phyloP scores from a whole-genome alignment of 225 moss, liverwort and hornwort species.

The Bryum argenteum region DNA sequence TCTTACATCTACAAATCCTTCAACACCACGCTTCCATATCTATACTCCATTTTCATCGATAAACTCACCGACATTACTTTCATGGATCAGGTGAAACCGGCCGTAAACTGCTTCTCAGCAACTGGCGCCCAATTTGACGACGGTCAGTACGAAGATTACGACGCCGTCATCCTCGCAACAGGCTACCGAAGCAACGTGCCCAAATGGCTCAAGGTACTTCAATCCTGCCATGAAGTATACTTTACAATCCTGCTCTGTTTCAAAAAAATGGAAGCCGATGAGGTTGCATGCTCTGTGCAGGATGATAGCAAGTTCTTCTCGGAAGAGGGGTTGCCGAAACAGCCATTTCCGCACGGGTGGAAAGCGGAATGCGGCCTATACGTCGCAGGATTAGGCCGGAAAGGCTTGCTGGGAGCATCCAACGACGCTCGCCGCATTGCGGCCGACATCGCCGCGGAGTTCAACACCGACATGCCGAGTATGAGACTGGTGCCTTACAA shows the following conservation, averaged over 20 bases:
- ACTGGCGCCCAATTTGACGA: constrained; percentile 63
- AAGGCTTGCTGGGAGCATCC: constrained; percentile 68
- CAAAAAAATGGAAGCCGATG: too few relatives aligned
- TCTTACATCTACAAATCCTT: neutral
- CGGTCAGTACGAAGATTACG: constrained; percentile 53
- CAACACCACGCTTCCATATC: neutral
- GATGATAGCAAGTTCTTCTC: constrained; percentile 49
- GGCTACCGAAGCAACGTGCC: constrained; percentile 92
- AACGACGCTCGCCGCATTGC: constrained; percentile 73
- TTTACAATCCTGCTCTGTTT: too few relatives aligned
- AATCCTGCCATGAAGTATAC: too few relatives aligned
- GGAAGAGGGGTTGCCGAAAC: constrained; percentile 51
- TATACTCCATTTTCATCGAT: neutral
- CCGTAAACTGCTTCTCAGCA: constrained; percentile 52
- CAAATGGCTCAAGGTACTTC: constrained; percentile 84
- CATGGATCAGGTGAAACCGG: constrained; percentile 57
- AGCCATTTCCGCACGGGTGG: constrained; percentile 61
- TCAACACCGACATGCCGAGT: constrained; percentile 27
- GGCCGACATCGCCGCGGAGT: constrained; percentile 32
- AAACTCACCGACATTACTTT: neutral
- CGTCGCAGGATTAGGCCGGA: constrained; percentile 69
- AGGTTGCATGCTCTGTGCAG: neutral
- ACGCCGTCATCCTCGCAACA: constrained; percentile 76
- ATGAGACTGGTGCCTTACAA: constrained; percentile 42
- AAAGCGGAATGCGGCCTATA: constrained; percentile 73